These are phyloP conservation scores for Aphanomyces cochlioides DNA, from an alignment of 352 stramenopile species.

Conservation along the genomic window DNA sequence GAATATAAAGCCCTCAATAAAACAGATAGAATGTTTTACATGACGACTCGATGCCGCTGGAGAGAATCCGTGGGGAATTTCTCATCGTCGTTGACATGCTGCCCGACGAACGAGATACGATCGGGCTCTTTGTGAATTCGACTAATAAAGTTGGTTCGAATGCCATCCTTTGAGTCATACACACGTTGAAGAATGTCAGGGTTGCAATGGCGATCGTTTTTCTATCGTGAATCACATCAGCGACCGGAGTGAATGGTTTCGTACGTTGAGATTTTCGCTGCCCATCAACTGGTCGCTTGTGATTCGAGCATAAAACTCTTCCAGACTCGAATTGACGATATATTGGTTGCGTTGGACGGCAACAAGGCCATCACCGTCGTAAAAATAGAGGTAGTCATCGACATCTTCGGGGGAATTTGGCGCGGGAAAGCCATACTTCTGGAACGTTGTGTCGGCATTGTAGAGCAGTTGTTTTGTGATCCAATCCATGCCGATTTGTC, in stretches of 20 bases:
- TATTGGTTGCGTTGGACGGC: constrained; percentile 8
- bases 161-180: background rate
- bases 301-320: background rate
- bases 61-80: background rate
- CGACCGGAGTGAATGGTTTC: background rate
- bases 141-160: constrained; percentile 4
- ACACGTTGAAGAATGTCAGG: background rate
- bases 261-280: constrained; percentile 9
- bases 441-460: background rate
- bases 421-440: background rate
- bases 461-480: background rate
- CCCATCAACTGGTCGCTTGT: background rate
- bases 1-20: background rate
- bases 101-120: background rate
- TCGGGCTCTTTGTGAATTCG: background rate
- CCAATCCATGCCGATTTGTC: constrained; percentile 5
- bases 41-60: constrained; percentile 1
- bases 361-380: constrained; percentile 6
- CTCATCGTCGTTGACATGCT: constrained; percentile 6
- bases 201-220: background rate
- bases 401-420: background rate
- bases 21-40: background rate
- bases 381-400: constrained; percentile 10
- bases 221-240: background rate
- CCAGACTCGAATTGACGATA: background rate